phyloP scores from a whole-genome alignment of 2,329 filamentous ascomycete genomes.

The Aspergillus niger region DNA sequence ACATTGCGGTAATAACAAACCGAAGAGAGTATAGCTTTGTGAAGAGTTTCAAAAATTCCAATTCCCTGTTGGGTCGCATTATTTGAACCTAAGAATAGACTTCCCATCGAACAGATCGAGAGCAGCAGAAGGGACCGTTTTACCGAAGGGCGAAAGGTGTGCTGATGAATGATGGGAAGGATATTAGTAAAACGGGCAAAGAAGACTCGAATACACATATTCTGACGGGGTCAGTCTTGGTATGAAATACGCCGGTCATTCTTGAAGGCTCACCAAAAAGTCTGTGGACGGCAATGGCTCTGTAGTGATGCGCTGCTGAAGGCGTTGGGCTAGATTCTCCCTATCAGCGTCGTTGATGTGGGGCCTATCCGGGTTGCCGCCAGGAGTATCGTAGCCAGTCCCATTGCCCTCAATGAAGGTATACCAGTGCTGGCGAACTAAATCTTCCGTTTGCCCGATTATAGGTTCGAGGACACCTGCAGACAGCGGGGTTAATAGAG shows the following conservation, averaged over 20 bases:
- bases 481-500: background rate
- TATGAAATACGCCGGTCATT: background rate
- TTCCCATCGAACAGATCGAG: slow-evolving; percentile 29
- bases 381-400: background rate
- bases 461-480: background rate
- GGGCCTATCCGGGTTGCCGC: background rate
- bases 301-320: slow-evolving; percentile 19
- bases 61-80: slow-evolving; percentile 20
- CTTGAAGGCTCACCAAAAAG: slow-evolving; percentile 17
- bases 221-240: slow-evolving; percentile 15
- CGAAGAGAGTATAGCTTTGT: slow-evolving; percentile 28
- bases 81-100: slow-evolving; percentile 26
- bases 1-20: slow-evolving; percentile 11
- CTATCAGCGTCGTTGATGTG: slow-evolving; percentile 21
- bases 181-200: slow-evolving; percentile 26
- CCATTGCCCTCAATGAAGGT: background rate
- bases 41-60: slow-evolving; percentile 28
- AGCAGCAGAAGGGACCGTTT: slow-evolving; percentile 27
- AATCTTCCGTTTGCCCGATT: background rate
- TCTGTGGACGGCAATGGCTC: slow-evolving; percentile 20
- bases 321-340: slow-evolving; percentile 14
- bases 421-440: background rate
- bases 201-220: slow-evolving; percentile 28
- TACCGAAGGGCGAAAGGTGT: slow-evolving; percentile 25
- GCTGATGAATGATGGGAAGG: slow-evolving; percentile 28